Base-by-base conservation (phyloP, 441 rosid genomes). In the Populus trichocarpa region DNA sequence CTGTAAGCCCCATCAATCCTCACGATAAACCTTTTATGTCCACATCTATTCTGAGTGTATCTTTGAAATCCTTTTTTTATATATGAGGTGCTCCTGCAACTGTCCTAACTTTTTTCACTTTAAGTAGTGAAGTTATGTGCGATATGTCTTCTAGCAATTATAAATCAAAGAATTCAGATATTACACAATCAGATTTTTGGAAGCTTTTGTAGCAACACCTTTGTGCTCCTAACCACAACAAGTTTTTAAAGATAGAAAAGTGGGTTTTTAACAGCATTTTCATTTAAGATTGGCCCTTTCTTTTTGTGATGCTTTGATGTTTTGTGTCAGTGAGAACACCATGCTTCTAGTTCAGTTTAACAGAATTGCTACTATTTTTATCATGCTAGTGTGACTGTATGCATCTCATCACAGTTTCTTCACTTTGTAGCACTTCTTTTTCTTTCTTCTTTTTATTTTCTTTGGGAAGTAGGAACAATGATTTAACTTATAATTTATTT, bases 1-100 rank as follows among this genome's bases (percentile, higher is more conserved):
- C 99, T 50, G 99, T 95, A 90, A 93, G 99, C 84, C 76, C 79
- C 76, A 32, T 69, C 77, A 74, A 73, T 65, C 67, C 75, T 23
- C 71, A 74, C 50, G 33, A 28, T 50, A 65, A 59, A 33, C 40
- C 32, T 75, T 80, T 75, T 69, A 2, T 36, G 70, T 64, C 7
- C 35, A 36, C 0, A n/a, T 42, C 30, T 20, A 16, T 18, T 16
- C 16, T 50, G 6, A 50, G 16, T n/a, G 5, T 30, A 11, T 63
- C 50, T 65, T 20, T 23, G 6, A 18, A 46, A 67, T 4, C 28
- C 57, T 25, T 23, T 61, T 28, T 59, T 59, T 46, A 46, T 50
- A 30, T 36, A 8, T 30, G 40, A 46, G 28, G 10, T 20, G 8
- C 26, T 22, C 63, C 26, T 6, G 16, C 53, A 33, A n/a, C 28